Base-by-base conservation (phyloP, 768 basidiomycete species). In the Pholiota molesta region DNA sequence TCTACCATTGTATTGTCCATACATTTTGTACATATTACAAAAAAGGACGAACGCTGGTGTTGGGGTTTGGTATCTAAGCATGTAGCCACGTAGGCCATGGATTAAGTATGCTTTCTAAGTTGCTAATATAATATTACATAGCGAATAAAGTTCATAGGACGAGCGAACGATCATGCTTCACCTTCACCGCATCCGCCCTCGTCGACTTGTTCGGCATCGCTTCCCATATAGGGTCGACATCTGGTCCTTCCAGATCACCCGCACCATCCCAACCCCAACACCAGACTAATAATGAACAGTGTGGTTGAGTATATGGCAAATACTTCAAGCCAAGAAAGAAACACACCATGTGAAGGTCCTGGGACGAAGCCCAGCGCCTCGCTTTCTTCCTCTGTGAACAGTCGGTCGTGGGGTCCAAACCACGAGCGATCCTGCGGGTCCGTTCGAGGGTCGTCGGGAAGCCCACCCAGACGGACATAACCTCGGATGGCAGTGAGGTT, bases 221-320 rank as follows among this genome's bases (percentile, higher is more conserved):
- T 74, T 98, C 97, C 97, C 97, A 99, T 57, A 99, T 91, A 6
- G 97, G 97, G 68, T 99, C 97, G 6, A 99, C 94, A 70, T 99
- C 96, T 0, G 97, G 97, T 45, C 96, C 97, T 65, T 98, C 97
- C 23, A 99, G 84, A 71, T 99, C 97, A 19, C 97, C 97, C 3
- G 97, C 97, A 14, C 97, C 97, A 69, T 99, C 97, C 97, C 97
- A 99, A 19, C 97, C 97, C 97, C 97, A 98, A 72, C 97, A 99
- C 97, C 97, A 98, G 13, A 99, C 97, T 97, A 13, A 29, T 14
- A 57, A 23, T 23, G 57, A 63, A 28, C 19, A 47, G 55, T 35
- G 28, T 45, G 5, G 42, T 60, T 28, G 11, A 17, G 33, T 52
- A 42, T 57, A 60, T 55, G 55, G 21, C 28, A 35, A 26, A 62